Evolutionary conservation across 371 early-diverging fungal genomes (phyloP), one percentile per base, ranked within the genome.

Genomic region (Actinomortierella wolfii): DNA sequence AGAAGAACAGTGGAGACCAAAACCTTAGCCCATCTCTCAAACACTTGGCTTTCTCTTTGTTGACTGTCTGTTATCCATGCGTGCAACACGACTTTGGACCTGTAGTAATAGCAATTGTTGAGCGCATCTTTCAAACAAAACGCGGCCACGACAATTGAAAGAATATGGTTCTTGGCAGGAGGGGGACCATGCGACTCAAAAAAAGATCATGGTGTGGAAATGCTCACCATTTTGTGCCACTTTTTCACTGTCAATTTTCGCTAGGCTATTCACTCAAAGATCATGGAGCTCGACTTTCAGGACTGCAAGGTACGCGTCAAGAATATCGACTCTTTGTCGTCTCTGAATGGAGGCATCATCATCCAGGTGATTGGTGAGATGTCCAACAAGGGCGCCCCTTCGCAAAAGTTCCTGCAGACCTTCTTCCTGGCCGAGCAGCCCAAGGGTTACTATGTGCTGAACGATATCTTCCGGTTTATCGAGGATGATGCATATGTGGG

Each of bases 401-500:
- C 90, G 28, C 91, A 90, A 78, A 92, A 92, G 76, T 98, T 97
- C 63, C 89, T 86, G 26, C 97, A 98, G 76, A 95, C 97, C 28
- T 97, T 98, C 79, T 91, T 95, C 69, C 79, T 98, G 51, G 96
- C 94, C 40, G 86, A 88, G 71, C 94, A 96, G 74, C 91, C 91
- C 21, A 87, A 86, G 54, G 96, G 97, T 15, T 98, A 90, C 79
- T 96, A 88, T 74, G 93, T 97, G 26, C 78, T 92, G 76, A 97
- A 96, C 76, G 97, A 97, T 76, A 94, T 98, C 58, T 90, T 97
- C 81, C 90, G 98, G 51, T 97, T 89, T 82, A 75, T 97, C 61
- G 91, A 90, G 76, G 97, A 97, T 25, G 93, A 92, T 53, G 34
- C 76, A 69, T 81, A 81, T 59, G 83, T 83, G 59, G 80, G 80